phyloP scores from a whole-genome alignment of 176 grass and related monocot species.

The Pontederia paniculata region DNA sequence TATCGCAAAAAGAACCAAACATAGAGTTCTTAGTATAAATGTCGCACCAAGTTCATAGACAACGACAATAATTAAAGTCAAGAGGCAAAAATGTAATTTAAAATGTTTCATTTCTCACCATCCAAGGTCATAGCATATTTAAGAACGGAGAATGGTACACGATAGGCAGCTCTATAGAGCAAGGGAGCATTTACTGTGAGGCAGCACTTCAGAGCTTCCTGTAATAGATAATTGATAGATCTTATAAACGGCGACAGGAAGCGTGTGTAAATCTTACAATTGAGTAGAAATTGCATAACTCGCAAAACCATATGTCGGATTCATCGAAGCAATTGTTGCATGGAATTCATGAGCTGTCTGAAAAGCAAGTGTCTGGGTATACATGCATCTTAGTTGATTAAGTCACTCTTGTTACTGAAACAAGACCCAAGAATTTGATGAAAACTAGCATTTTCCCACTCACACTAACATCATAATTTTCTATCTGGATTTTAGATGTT shows the following conservation, averaged over 20 bases:
- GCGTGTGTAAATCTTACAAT: too few relatives aligned
- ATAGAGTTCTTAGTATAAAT: background rate
- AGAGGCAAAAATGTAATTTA: background rate
- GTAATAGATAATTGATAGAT: conserved; percentile 25
- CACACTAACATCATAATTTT: background rate
- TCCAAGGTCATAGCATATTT: conserved; percentile 99
- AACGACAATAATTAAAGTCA: background rate
- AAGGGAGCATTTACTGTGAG: conserved; percentile 88
- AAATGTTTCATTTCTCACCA: conserved; percentile 40
- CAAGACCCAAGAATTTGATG: background rate
- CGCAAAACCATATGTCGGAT: background rate
- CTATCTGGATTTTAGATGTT: background rate
- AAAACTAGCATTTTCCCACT: background rate
- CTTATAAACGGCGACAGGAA: conserved; percentile 1
- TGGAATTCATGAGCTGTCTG: too few relatives aligned
- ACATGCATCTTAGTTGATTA: background rate
- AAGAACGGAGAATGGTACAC: conserved; percentile 72
- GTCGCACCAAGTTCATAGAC: background rate
- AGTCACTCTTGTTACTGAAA: background rate
- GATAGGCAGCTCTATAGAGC: conserved; percentile 77
- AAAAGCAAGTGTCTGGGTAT: too few relatives aligned
- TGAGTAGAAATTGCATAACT: background rate
- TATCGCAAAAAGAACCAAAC: background rate
- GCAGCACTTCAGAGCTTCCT: conserved; percentile 85
- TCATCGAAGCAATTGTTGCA: background rate